phyloP scores from a whole-genome alignment of 176 grass and related monocot species.

The Phoenix roebelenii region DNA sequence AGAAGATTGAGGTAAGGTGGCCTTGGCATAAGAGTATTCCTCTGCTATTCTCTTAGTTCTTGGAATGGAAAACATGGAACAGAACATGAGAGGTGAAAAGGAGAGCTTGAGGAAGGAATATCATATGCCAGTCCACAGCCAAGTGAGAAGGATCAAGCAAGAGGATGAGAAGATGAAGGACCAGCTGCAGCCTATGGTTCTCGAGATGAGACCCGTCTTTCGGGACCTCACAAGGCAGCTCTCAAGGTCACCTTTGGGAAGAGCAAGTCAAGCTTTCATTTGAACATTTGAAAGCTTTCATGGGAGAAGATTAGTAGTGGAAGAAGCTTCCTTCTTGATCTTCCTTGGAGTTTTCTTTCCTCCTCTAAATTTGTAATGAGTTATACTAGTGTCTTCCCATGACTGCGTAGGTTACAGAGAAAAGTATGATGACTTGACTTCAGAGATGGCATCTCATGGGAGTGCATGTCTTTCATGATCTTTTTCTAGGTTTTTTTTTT shows the following conservation, averaged over 20 bases:
- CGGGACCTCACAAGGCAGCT: constrained; percentile 26
- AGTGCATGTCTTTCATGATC: too few species aligned
- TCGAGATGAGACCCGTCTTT: constrained; percentile 25
- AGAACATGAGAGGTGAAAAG: not conserved
- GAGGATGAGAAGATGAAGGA: constrained; percentile 40
- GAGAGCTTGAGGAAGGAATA: not conserved
- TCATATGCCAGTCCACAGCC: constrained; percentile 39
- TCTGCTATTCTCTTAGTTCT: not conserved
- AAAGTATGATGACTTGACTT: too few species aligned
- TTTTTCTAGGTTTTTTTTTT: too few species aligned
- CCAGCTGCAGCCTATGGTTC: constrained; percentile 23
- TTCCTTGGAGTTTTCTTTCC: too few species aligned
- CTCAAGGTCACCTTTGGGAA: constrained; percentile 44
- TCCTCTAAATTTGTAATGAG: too few species aligned
- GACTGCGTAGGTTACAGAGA: too few species aligned
- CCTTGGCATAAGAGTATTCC: too few species aligned
- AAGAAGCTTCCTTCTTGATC: not conserved
- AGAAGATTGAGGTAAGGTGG: too few species aligned
- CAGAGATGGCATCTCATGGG: too few species aligned
- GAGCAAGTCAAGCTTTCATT: constrained; percentile 22
- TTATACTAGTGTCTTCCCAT: too few species aligned
- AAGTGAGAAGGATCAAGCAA: constrained; percentile 57
- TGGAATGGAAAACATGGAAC: constrained; percentile 26
- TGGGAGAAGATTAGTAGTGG: not conserved
- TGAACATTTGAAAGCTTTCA: too few species aligned